phyloP scores from a whole-genome alignment of 2,329 filamentous ascomycete genomes.

The Elsinoe perseae region DNA sequence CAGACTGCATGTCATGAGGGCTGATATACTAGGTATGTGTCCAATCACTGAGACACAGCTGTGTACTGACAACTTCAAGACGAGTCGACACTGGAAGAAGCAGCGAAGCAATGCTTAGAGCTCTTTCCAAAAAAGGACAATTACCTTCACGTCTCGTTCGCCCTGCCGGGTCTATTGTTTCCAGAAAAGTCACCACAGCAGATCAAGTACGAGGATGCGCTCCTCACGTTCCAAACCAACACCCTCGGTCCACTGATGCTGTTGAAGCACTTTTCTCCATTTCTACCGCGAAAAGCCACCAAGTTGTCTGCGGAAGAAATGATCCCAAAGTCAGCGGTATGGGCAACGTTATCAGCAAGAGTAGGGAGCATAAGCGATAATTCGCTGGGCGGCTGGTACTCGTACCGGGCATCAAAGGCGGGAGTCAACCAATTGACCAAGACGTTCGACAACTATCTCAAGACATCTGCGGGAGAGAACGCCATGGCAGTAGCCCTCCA shows the following conservation, averaged over 20 bases:
- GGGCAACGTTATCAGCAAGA: conserved; percentile 69
- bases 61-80: conserved; percentile 35
- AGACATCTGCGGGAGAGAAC: conserved; percentile 48
- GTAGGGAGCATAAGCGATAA: conserved; percentile 71
- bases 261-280: conserved; percentile 64
- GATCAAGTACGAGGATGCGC: conserved; percentile 52
- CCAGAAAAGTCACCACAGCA: conserved; percentile 64
- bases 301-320: conserved; percentile 28
- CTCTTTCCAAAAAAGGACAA: conserved; percentile 33
- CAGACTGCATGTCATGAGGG: conserved; percentile 44
- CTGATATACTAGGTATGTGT: conserved; percentile 50
- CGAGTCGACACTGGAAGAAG: conserved; percentile 52
- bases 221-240: conserved; percentile 68
- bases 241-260: conserved; percentile 66
- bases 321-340: conserved; percentile 50
- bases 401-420: conserved; percentile 68
- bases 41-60: neutral
- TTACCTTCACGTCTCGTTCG: conserved; percentile 62
- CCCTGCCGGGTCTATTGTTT: conserved; percentile 62
- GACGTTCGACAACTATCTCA: conserved; percentile 62
- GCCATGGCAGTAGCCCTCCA: conserved; percentile 65
- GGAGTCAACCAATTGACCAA: conserved; percentile 64
- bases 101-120: conserved; percentile 41
- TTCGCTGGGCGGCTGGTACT: conserved; percentile 69
- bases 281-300: conserved; percentile 56